Evolutionary conservation across 2,329 filamentous ascomycete genomes (phyloP).

Genomic region (Basipetospora chlamydospora): DNA sequence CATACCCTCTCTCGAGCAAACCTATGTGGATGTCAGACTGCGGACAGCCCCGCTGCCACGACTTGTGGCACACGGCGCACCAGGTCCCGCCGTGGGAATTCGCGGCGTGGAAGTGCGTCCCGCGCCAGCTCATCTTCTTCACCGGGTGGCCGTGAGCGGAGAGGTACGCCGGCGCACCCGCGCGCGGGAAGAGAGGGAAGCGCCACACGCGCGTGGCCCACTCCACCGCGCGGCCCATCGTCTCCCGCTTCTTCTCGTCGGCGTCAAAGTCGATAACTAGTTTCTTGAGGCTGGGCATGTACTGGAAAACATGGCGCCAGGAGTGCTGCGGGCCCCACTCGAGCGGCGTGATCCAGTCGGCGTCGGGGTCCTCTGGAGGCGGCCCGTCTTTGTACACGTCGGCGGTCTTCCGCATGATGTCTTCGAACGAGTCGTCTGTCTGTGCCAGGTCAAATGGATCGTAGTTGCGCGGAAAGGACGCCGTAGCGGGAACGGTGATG

Average conservation of each 20-base stretch:
- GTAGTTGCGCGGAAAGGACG: not conserved
- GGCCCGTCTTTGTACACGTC: not conserved
- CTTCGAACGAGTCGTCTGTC: no score
- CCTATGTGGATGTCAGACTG: not conserved
- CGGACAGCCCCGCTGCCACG: not conserved
- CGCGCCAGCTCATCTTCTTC: not conserved
- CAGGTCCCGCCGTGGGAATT: no score
- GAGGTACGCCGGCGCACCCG: not conserved
- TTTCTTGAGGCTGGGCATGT: not conserved
- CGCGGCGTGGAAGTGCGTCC: not conserved
- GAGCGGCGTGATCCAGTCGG: not conserved
- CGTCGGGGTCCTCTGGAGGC: not conserved
- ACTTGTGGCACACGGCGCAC: no score
- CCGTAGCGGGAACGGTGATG: not conserved
- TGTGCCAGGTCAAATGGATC: no score
- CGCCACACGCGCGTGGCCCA: not conserved
- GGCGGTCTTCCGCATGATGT: not conserved
- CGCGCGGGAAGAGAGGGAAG: conserved; percentile 1
- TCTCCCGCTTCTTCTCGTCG: not conserved
- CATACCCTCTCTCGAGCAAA: not conserved
- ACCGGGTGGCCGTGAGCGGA: not conserved
- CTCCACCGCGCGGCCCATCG: not conserved
- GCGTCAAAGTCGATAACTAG: conserved; percentile 1
- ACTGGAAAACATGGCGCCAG: not conserved
- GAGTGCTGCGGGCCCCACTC: not conserved